A percentile compares a stretch with the other conserved stretches of the same genome.
Evolutionary conservation across 208 protist species (phyloP).

Genomic region (Leptomonas pyrrhocoris): DNA sequence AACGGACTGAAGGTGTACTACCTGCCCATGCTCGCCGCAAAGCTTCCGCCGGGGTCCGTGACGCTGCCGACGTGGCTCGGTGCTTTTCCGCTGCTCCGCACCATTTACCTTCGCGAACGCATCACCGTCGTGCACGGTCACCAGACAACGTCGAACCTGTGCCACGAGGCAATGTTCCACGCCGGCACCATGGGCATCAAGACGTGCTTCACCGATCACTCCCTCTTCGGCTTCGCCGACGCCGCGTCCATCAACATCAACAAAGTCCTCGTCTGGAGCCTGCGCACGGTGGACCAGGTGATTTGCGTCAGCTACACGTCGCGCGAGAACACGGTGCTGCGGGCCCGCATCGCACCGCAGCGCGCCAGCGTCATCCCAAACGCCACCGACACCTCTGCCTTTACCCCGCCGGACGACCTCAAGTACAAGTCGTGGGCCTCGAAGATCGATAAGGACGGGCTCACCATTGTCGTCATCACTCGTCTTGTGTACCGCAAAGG

Average conservation of each 20-base stretch:
- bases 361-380: slow-evolving; percentile 98
- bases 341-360: slow-evolving; percentile 90
- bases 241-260: slow-evolving; percentile 96
- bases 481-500: slow-evolving; percentile 98
- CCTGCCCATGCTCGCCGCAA: slow-evolving; percentile 92
- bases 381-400: slow-evolving; percentile 94
- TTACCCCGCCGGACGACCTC: slow-evolving; percentile 89
- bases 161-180: slow-evolving; percentile 95
- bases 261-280: slow-evolving; percentile 96
- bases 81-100: slow-evolving; percentile 90
- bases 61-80: slow-evolving; percentile 91
- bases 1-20: slow-evolving; percentile 99
- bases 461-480: slow-evolving; percentile 96
- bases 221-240: slow-evolving; percentile 98
- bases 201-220: slow-evolving; percentile 98
- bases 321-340: slow-evolving; percentile 98
- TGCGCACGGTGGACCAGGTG: slow-evolving; percentile 95
- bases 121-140: slow-evolving; percentile 98
- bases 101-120: slow-evolving; percentile 95
- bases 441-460: slow-evolving; percentile 78
- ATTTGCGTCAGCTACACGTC: slow-evolving; percentile 99
- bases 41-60: slow-evolving; percentile 86
- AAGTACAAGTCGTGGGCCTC: slow-evolving; percentile 92
- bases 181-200: slow-evolving; percentile 95
- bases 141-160: slow-evolving; percentile 96